These are phyloP conservation scores for Naganishia onofrii DNA, from an alignment of 768 basidiomycete species.

Conservation along the genomic window DNA sequence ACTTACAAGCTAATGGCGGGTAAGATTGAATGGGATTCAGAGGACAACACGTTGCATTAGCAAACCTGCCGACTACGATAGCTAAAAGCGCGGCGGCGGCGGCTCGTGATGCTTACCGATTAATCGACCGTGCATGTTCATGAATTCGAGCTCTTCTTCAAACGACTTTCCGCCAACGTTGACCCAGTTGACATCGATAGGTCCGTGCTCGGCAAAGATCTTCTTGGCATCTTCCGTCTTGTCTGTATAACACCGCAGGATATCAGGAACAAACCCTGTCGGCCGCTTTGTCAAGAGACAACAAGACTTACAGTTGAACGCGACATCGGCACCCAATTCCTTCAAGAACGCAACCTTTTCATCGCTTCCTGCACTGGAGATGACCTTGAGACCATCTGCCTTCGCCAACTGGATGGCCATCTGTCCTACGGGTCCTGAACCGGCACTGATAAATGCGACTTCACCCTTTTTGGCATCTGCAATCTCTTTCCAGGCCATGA, in stretches of 20 bases:
- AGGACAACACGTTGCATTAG: background rate
- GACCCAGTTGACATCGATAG: slow-evolving; percentile 58
- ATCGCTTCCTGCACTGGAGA: slow-evolving; percentile 70
- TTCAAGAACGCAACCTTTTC: slow-evolving; percentile 60
- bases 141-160: slow-evolving; percentile 39
- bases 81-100: background rate
- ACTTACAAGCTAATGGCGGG: slow-evolving; percentile 14
- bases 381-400: slow-evolving; percentile 60
- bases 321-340: slow-evolving; percentile 35
- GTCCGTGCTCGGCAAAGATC: slow-evolving; percentile 61
- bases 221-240: slow-evolving; percentile 60
- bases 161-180: slow-evolving; percentile 47
- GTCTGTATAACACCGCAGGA: slow-evolving; percentile 32
- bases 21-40: background rate
- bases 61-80: background rate
- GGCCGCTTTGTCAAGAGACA: background rate
- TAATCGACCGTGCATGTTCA: slow-evolving; percentile 37
- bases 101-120: slow-evolving; percentile 35
- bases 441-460: slow-evolving; percentile 58
- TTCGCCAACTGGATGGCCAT: slow-evolving; percentile 59
- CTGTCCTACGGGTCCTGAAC: slow-evolving; percentile 63
- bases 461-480: slow-evolving; percentile 58
- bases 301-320: slow-evolving; percentile 36
- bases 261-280: background rate
- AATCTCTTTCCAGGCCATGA: slow-evolving; percentile 51